Evolutionary conservation across 2,329 filamentous ascomycete genomes (phyloP).

Genomic region (Sporothrix brasiliensis): DNA sequence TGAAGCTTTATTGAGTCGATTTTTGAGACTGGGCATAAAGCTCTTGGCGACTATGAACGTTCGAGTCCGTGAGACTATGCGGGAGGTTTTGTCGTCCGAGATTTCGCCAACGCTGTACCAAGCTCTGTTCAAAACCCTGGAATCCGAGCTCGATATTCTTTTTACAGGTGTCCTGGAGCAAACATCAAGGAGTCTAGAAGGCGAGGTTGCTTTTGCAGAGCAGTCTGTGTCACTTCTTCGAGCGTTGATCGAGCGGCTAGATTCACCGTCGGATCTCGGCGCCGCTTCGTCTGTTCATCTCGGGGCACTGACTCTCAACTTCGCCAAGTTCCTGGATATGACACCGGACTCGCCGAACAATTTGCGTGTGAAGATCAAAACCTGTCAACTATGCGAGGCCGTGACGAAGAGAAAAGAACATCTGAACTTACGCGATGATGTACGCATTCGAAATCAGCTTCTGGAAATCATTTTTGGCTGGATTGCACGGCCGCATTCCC

Average conservation of each 20-base stretch:
- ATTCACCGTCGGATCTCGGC: constrained; percentile 64
- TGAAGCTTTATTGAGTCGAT: constrained; percentile 62
- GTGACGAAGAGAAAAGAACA: constrained; percentile 69
- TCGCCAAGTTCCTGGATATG: constrained; percentile 67
- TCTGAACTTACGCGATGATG: constrained; percentile 68
- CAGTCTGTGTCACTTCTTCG: constrained; percentile 67
- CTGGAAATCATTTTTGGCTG: constrained; percentile 69
- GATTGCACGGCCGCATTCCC: constrained; percentile 64
- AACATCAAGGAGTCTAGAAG: constrained; percentile 58
- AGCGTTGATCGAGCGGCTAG: constrained; percentile 65
- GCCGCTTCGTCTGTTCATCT: constrained; percentile 66
- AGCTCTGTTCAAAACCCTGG: constrained; percentile 65
- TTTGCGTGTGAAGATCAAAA: constrained; percentile 67
- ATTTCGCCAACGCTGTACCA: constrained; percentile 64
- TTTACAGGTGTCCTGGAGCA: constrained; percentile 60
- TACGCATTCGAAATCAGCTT: constrained; percentile 68
- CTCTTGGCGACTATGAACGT: constrained; percentile 66
- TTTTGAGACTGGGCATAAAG: constrained; percentile 65
- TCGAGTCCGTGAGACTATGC: constrained; percentile 66
- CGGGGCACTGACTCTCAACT: constrained; percentile 64
- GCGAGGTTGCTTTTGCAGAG: constrained; percentile 67
- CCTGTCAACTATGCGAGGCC: constrained; percentile 67
- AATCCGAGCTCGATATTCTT: constrained; percentile 64
- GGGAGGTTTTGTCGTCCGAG: constrained; percentile 67
- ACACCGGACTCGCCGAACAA: constrained; percentile 59